Evolutionary conservation across 2,329 filamentous ascomycete genomes (phyloP).

Genomic region (Aspergillus sp.): DNA sequence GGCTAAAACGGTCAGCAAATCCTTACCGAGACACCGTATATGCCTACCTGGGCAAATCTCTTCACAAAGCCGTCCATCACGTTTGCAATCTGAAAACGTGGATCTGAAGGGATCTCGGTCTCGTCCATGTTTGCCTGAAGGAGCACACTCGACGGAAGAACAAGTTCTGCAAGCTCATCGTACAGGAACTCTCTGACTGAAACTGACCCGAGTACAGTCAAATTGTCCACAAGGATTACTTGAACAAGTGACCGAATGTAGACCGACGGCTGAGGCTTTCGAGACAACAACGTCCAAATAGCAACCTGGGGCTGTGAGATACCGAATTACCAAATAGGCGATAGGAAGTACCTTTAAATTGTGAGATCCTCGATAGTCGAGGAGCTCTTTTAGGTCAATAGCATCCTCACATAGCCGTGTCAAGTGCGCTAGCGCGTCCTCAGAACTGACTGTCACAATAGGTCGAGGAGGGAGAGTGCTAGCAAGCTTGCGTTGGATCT

Average conservation of each 20-base stretch:
- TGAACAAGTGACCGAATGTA: conserved; percentile 76
- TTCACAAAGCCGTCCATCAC: conserved; percentile 62
- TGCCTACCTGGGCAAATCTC: conserved; percentile 39
- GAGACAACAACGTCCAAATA: conserved; percentile 62
- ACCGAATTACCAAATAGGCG: conserved; percentile 5
- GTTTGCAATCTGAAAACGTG: conserved; percentile 61
- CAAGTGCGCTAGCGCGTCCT: conserved; percentile 62
- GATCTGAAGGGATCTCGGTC: conserved; percentile 63
- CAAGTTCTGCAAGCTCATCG: conserved; percentile 68
- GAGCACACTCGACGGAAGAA: conserved; percentile 61
- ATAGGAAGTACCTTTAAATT: conserved; percentile 53
- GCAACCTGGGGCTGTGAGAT: conserved; percentile 65
- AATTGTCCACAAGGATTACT: conserved; percentile 63
- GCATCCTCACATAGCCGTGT: conserved; percentile 63
- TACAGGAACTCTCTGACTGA: conserved; percentile 68
- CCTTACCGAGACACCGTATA: neutral
- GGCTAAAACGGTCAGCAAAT: conserved; percentile 43
- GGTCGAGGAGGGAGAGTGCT: conserved; percentile 90
- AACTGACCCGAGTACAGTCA: conserved; percentile 57
- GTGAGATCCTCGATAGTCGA: conserved; percentile 59
- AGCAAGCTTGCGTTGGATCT: conserved; percentile 82
- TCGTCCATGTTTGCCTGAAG: conserved; percentile 67
- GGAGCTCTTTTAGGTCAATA: conserved; percentile 56
- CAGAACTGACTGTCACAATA: conserved; percentile 66
- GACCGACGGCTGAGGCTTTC: conserved; percentile 71